phyloP scores from a whole-genome alignment of 768 basidiomycete species.

The Pleurotus salmoneostramineus region DNA sequence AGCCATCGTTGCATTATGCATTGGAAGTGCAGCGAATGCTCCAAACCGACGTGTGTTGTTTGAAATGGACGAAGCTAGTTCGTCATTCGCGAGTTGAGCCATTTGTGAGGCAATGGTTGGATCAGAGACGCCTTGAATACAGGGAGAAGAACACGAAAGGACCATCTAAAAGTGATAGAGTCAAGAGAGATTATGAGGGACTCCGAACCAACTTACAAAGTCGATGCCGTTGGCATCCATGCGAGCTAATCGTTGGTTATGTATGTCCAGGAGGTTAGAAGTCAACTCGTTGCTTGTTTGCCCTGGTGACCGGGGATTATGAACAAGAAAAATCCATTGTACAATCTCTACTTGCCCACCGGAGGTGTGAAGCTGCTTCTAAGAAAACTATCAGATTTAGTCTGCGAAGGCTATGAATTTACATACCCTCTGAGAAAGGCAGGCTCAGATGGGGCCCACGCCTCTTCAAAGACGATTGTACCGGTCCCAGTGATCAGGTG shows the following conservation, averaged over 20 bases:
- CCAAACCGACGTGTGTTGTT: conserved; percentile 38
- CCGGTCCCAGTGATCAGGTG: conserved; percentile 23
- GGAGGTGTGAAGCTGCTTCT: conserved; percentile 17
- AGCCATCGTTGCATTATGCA: conserved; percentile 39
- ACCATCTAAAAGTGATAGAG: conserved; percentile 23
- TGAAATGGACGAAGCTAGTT: conserved; percentile 29
- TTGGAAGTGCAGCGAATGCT: conserved; percentile 36
- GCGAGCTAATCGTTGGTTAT: conserved; percentile 27
- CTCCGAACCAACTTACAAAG: conserved; percentile 21
- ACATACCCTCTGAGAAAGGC: conserved; percentile 20
- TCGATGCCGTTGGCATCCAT: conserved; percentile 37
- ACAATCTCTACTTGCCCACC: conserved; percentile 23
- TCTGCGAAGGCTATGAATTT: background rate
- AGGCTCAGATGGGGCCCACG: conserved; percentile 32
- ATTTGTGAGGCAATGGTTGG: conserved; percentile 25
- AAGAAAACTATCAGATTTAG: background rate
- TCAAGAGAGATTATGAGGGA: background rate
- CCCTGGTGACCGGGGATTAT: conserved; percentile 15
- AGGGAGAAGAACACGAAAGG: conserved; percentile 31
- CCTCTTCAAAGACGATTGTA: conserved; percentile 35
- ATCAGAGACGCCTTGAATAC: conserved; percentile 35
- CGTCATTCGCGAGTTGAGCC: conserved; percentile 31
- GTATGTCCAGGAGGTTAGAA: conserved; percentile 34
- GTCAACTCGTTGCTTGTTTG: conserved; percentile 24
- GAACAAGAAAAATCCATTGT: background rate